Percentiles rank a stretch among this genome's conserved stretches.
phyloP scores from a whole-genome alignment of 2,329 filamentous ascomycete species.

The Aspergillus sp. region DNA sequence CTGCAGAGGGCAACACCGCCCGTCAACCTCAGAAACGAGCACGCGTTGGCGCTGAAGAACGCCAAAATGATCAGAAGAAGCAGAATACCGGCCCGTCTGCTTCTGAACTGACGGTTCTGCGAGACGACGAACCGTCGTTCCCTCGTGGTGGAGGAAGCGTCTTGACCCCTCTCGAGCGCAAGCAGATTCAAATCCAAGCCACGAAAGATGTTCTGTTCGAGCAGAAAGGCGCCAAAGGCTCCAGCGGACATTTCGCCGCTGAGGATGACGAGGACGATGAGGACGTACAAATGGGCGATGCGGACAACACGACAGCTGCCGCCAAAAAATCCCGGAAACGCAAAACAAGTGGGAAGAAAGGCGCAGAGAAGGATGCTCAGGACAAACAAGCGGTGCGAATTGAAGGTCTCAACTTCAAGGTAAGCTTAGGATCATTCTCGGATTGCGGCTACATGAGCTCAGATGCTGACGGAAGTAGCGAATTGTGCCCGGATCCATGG shows the following conservation, averaged over 20 bases:
- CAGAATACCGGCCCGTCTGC: constrained; percentile 24
- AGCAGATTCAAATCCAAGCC: constrained; percentile 92
- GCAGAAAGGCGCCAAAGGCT: constrained; percentile 61
- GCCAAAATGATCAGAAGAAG: constrained; percentile 36
- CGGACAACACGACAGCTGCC: constrained; percentile 36
- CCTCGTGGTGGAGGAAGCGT: constrained; percentile 89
- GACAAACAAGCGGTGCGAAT: constrained; percentile 65
- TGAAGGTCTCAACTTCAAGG: constrained; percentile 87
- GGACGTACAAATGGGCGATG: constrained; percentile 54
- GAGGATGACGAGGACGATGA: constrained; percentile 58
- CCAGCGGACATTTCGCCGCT: constrained; percentile 53
- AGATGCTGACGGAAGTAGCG: constrained; percentile 57
- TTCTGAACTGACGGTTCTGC: constrained; percentile 47
- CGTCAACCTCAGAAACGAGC: constrained; percentile 42
- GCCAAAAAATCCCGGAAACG: constrained; percentile 40
- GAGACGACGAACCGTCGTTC: constrained; percentile 84
- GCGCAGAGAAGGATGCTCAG: constrained; percentile 50
- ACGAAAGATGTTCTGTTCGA: constrained; percentile 90
- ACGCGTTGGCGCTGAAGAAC: constrained; percentile 38
- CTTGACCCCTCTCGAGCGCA: constrained; percentile 89
- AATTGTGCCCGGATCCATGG: constrained; percentile 77
- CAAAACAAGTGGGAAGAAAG: constrained; percentile 49
- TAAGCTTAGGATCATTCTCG: constrained; percentile 40
- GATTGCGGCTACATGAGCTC: not conserved
- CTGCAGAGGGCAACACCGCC: constrained; percentile 34